Conservation (phyloP, 2,329 filamentous ascomycete species). For the Paraphaeosphaeria minitans region DNA sequence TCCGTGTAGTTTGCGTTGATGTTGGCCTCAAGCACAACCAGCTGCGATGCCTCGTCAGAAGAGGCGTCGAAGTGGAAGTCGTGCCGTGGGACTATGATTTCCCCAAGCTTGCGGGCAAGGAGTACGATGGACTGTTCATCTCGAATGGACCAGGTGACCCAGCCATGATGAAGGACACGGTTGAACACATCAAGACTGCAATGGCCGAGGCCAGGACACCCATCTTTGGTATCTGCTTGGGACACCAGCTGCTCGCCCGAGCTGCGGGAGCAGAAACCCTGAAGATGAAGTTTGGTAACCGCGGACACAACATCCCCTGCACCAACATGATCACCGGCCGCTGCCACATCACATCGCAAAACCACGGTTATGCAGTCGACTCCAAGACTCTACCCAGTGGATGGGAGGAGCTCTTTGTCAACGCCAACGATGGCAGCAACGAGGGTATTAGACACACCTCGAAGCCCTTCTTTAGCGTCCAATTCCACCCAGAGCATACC, state of each 20-base stretch:
- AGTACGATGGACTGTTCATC: conserved; percentile 96
- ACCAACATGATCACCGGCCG: conserved; percentile 93
- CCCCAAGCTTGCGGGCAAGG: conserved; percentile 71
- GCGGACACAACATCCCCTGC: conserved; percentile 97
- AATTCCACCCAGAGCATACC: conserved; percentile 97
- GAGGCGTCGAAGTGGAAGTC: conserved; percentile 91
- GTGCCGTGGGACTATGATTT: conserved; percentile 98
- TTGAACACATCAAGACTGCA: conserved; percentile 77
- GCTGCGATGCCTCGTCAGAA: conserved; percentile 85
- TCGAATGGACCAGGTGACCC: conserved; percentile 98
- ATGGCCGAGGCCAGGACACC: conserved; percentile 81
- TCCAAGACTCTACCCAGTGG: conserved; percentile 72
- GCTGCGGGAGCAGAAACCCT: conserved; percentile 82
- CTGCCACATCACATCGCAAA: conserved; percentile 99
- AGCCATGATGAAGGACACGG: conserved; percentile 77
- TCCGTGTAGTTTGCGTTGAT: conserved; percentile 91
- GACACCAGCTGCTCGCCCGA: conserved; percentile 89
- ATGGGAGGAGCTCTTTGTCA: conserved; percentile 96
- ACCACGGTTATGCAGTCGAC: conserved; percentile 95
- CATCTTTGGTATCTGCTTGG: conserved; percentile 95
- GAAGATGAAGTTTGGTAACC: conserved; percentile 99
- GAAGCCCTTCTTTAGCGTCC: conserved; percentile 97
- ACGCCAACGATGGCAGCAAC: conserved; percentile 97
- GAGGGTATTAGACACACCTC: conserved; percentile 90
- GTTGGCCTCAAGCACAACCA: conserved; percentile 99